Conservation (phyloP, 495 filamentous ascomycete species). For the Chaetomium tenue region DNA sequence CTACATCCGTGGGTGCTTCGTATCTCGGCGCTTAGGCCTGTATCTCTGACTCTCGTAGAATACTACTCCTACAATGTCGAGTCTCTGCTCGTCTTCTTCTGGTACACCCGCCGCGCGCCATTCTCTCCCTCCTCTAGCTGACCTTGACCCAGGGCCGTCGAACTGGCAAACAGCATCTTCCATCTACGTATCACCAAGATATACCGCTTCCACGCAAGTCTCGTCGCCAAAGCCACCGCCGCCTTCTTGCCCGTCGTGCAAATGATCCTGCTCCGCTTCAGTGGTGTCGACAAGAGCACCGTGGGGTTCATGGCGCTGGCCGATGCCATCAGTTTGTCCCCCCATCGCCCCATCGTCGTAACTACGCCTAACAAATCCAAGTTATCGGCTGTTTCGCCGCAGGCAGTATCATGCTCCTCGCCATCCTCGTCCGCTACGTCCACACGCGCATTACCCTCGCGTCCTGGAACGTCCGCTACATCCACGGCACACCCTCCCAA, state of each 20-base stretch:
- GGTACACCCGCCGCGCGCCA: slow-evolving; percentile 30
- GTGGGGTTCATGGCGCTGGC: slow-evolving; percentile 42
- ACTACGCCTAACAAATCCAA: slow-evolving; percentile 20
- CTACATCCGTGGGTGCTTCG: slow-evolving; percentile 43
- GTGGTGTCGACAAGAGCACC: slow-evolving; percentile 31
- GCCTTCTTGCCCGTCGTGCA: slow-evolving; percentile 40
- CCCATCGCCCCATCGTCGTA: neutral
- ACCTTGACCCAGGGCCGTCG: slow-evolving; percentile 37
- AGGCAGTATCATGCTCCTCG: slow-evolving; percentile 42
- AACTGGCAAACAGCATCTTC: slow-evolving; percentile 42
- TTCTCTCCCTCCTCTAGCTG: neutral
- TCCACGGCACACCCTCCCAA: slow-evolving; percentile 20
- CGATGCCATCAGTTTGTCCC: slow-evolving; percentile 42
- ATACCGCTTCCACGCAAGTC: slow-evolving; percentile 30
- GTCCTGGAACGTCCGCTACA: slow-evolving; percentile 42
- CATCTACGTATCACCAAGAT: slow-evolving; percentile 28
- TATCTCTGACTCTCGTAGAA: slow-evolving; percentile 31
- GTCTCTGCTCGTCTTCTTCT: slow-evolving; percentile 48
- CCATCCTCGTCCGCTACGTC: slow-evolving; percentile 48
- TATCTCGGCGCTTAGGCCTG: neutral
- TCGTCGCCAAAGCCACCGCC: slow-evolving; percentile 39
- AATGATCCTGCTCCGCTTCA: slow-evolving; percentile 39
- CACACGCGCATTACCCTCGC: slow-evolving; percentile 41
- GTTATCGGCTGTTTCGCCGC: slow-evolving; percentile 44
- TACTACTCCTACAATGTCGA: slow-evolving; percentile 53